Conservation (phyloP, 441 rosid genomes). For the Capsella rubella region DNA sequence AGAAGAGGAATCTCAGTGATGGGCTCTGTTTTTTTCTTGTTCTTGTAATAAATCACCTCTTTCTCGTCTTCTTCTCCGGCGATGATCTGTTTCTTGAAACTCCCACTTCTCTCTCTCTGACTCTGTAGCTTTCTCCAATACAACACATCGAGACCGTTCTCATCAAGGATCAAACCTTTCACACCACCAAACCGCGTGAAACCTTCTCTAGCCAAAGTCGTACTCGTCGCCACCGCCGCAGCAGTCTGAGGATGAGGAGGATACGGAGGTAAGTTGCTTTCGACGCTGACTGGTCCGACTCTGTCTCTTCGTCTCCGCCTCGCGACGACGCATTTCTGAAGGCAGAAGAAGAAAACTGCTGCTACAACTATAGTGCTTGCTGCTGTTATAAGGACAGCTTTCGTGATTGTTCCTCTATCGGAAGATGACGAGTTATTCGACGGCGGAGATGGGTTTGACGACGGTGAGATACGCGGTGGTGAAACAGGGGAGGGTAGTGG, state of each 20-base stretch:
- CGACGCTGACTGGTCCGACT: constrained; percentile 8
- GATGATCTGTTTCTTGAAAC: constrained; percentile 41
- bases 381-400: constrained; percentile 74
- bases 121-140: constrained; percentile 76
- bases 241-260: constrained; percentile 2
- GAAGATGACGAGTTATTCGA: constrained; percentile 10
- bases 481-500: constrained; percentile 32
- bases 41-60: constrained; percentile 41
- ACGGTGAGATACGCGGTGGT: constrained; percentile 16
- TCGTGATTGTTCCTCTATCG: constrained; percentile 46
- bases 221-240: background rate
- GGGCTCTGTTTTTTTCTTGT: constrained; percentile 30
- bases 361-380: constrained; percentile 66
- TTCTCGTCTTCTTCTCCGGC: constrained; percentile 34
- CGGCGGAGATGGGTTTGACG: constrained; percentile 13
- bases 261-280: constrained; percentile 6
- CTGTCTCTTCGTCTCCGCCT: constrained; percentile 42
- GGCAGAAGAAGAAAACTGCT: constrained; percentile 55
- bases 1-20: constrained; percentile 71
- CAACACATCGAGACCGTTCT: constrained; percentile 81
- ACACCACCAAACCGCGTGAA: constrained; percentile 53
- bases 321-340: constrained; percentile 39
- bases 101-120: constrained; percentile 42
- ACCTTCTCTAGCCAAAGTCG: constrained; percentile 37
- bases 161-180: constrained; percentile 76